Percentiles rank a stretch among this genome's conserved stretches.
Evolutionary conservation across 2,329 filamentous ascomycete species (phyloP).

Genomic region (Gnomoniopsis sp.): DNA sequence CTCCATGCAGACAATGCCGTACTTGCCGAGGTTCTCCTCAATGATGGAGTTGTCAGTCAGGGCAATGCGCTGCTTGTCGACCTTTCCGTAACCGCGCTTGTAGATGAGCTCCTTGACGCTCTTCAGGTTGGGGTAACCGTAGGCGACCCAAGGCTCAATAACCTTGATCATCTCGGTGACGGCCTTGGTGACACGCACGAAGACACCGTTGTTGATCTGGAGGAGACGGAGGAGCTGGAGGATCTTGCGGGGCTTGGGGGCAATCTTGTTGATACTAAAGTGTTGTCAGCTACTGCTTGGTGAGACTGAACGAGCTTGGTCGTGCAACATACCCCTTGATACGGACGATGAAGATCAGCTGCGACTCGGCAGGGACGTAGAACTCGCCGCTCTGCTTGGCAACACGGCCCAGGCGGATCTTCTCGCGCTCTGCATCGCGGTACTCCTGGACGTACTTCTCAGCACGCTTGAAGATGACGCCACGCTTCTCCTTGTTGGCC

Average conservation of each 20-base stretch:
- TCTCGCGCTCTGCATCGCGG: conserved; percentile 96
- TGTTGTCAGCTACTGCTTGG: conserved; percentile 15
- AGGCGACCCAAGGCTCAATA: conserved; percentile 98
- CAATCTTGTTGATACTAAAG: conserved; percentile 99
- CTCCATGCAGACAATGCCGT: conserved; percentile 98
- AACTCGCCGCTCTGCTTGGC: conserved; percentile 91
- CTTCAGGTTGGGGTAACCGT: conserved; percentile 99
- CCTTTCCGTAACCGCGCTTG: conserved; percentile 99
- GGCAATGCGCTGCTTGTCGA: conserved; percentile 95
- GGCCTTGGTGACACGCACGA: conserved; percentile 92
- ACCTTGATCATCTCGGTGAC: conserved; percentile 96
- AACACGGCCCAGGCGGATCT: conserved; percentile 85
- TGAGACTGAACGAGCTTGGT: conserved; percentile 13
- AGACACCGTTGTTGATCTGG: conserved; percentile 99
- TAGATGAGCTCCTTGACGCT: conserved; percentile 98
- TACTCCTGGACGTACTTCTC: conserved; percentile 99
- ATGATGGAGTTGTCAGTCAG: conserved; percentile 98
- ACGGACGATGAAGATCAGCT: conserved; percentile 95
- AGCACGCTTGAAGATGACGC: conserved; percentile 99
- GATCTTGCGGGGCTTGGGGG: conserved; percentile 99
- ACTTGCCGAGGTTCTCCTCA: conserved; percentile 94
- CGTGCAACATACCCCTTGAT: conserved; percentile 78
- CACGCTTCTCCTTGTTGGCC: conserved; percentile 98
- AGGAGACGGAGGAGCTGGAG: conserved; percentile 98
- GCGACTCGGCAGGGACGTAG: conserved; percentile 91